A percentile compares a stretch with the other conserved stretches of the same genome.
These are phyloP conservation scores for Cladophialophora immunda DNA, from an alignment of 2,329 filamentous ascomycete species.

Conservation along the genomic window DNA sequence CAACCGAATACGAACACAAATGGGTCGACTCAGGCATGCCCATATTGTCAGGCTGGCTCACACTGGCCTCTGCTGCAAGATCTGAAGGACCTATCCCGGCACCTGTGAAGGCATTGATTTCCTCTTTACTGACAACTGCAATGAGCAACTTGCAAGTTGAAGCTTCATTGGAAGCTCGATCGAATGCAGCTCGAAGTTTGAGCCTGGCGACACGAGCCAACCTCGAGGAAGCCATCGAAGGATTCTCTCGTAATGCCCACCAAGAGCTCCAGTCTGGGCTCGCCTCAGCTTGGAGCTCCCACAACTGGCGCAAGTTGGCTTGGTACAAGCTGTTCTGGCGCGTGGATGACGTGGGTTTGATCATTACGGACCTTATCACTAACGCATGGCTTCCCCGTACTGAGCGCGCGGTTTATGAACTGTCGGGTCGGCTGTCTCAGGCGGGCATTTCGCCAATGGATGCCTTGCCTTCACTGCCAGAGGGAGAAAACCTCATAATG, in stretches of 20 bases:
- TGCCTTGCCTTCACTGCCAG: conserved; percentile 6
- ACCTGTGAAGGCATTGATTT: conserved; percentile 71
- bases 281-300: conserved; percentile 78
- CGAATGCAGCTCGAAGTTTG: conserved; percentile 49
- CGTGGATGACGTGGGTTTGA: conserved; percentile 87
- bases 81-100: conserved; percentile 67
- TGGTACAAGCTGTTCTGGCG: conserved; percentile 98
- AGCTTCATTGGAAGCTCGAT: conserved; percentile 39
- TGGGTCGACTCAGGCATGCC: conserved; percentile 79
- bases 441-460: conserved; percentile 54
- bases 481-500: background rate
- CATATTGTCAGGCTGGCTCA: conserved; percentile 71
- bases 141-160: conserved; percentile 45
- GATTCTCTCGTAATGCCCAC: conserved; percentile 83
- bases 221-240: conserved; percentile 68
- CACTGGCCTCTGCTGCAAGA: conserved; percentile 36
- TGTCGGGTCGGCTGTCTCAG: conserved; percentile 78
- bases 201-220: conserved; percentile 49
- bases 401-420: conserved; percentile 82
- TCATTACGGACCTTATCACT: conserved; percentile 79
- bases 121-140: conserved; percentile 66
- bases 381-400: conserved; percentile 79
- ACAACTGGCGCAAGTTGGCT: conserved; percentile 78
- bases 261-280: conserved; percentile 82
- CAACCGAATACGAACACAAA: conserved; percentile 73